phyloP scores from a whole-genome alignment of 2,329 filamentous ascomycete species.

The Paecilomyces niveus region DNA sequence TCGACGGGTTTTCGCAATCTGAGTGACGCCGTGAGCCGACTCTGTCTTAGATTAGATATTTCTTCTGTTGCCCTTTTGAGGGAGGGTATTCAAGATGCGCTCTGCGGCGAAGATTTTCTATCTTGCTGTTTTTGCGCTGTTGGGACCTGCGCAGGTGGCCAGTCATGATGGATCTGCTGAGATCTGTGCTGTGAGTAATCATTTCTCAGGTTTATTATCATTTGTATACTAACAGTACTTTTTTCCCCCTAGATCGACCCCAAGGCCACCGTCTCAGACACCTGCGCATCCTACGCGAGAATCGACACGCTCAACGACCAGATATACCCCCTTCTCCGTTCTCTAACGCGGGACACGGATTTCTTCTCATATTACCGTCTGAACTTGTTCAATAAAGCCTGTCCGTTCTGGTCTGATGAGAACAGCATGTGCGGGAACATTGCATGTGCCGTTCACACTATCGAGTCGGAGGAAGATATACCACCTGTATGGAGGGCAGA shows the following conservation, averaged over 20 bases:
- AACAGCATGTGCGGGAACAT: slow-evolving; percentile 95
- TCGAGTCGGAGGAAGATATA: slow-evolving; percentile 93
- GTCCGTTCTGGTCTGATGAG: slow-evolving; percentile 93
- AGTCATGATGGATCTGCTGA: slow-evolving; percentile 36
- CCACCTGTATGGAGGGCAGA: slow-evolving; percentile 85
- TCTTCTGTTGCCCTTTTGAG: neutral
- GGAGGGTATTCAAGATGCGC: slow-evolving; percentile 37
- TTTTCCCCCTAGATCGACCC: slow-evolving; percentile 63
- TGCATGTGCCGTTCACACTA: slow-evolving; percentile 87
- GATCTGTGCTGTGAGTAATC: slow-evolving; percentile 49
- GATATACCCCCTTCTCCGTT: slow-evolving; percentile 68
- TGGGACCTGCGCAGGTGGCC: slow-evolving; percentile 42
- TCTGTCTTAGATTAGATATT: neutral
- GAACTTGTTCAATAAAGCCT: slow-evolving; percentile 89
- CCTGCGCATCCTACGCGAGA: slow-evolving; percentile 86
- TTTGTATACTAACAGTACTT: neutral
- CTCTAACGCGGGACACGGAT: slow-evolving; percentile 80
- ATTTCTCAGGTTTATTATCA: slow-evolving; percentile 6
- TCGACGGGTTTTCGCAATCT: neutral
- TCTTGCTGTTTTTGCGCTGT: slow-evolving; percentile 55
- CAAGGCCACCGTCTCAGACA: slow-evolving; percentile 81
- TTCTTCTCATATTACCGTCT: slow-evolving; percentile 98
- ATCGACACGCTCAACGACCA: slow-evolving; percentile 76
- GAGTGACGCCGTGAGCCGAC: neutral
- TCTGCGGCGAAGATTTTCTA: slow-evolving; percentile 51